Conservation (phyloP, 2,329 filamentous ascomycete species). For the Aspergillus bombycis region DNA sequence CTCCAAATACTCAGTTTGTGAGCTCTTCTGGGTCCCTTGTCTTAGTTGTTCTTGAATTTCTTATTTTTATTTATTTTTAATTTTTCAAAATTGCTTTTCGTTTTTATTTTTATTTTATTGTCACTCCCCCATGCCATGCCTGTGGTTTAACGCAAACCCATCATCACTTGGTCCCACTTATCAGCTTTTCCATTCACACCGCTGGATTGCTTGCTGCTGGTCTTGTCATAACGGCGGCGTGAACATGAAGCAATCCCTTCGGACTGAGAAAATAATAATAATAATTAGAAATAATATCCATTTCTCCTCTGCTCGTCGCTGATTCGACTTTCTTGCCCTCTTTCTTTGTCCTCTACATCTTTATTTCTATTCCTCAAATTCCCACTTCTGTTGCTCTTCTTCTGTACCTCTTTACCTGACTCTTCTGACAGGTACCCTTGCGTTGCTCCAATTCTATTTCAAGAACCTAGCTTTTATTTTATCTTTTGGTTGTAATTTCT, state of each 20-base stretch:
- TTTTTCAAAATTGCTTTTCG: slow-evolving; percentile 14
- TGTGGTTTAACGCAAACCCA: not conserved
- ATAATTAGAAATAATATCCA: slow-evolving; percentile 6
- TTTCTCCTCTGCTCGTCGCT: not conserved
- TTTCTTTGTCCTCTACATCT: slow-evolving; percentile 3
- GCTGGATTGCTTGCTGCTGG: not conserved
- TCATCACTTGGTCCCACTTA: slow-evolving; percentile 3
- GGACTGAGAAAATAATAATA: not conserved
- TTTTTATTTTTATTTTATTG: not conserved
- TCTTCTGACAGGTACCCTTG: not conserved
- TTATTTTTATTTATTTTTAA: slow-evolving; percentile 6
- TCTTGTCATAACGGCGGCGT: not conserved
- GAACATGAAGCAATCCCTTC: slow-evolving; percentile 2
- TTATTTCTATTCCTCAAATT: slow-evolving; percentile 15
- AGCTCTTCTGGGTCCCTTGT: slow-evolving; percentile 22
- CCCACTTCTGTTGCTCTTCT: not conserved
- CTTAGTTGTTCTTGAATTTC: slow-evolving; percentile 19
- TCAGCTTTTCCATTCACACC: not conserved
- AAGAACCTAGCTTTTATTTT: slow-evolving; percentile 3
- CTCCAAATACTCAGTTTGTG: slow-evolving; percentile 5
- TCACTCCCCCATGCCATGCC: not conserved
- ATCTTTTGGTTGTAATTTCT: not conserved
- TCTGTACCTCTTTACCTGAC: not conserved
- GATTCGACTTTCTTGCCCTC: slow-evolving; percentile 4
- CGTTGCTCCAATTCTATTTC: not conserved